Conservation (phyloP, 345 rosid species). For the Gossypium thurberi region DNA sequence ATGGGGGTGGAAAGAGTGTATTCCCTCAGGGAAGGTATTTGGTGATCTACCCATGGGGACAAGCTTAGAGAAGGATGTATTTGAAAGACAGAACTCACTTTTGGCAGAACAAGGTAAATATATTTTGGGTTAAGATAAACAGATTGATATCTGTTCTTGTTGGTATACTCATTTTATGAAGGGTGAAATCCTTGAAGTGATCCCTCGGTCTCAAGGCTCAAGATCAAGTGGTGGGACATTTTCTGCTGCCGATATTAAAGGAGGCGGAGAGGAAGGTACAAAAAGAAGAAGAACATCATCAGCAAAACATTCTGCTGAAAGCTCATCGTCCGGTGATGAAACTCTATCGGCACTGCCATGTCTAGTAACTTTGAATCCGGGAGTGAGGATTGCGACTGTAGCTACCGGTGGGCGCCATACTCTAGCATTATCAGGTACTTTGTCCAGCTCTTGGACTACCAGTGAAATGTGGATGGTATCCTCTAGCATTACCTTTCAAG, state of each 20-base stretch:
- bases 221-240: constrained; percentile 43
- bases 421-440: constrained; percentile 81
- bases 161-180: constrained; percentile 15
- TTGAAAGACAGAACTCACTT: constrained; percentile 51
- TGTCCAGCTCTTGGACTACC: constrained; percentile 1
- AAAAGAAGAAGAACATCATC: constrained; percentile 66
- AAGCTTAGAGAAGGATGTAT: constrained; percentile 39
- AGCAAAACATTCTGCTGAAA: constrained; percentile 69
- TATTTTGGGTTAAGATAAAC: not conserved
- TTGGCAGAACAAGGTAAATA: constrained; percentile 63
- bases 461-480: not conserved
- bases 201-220: constrained; percentile 51
- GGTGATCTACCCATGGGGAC: constrained; percentile 40
- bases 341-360: constrained; percentile 81
- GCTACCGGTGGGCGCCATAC: constrained; percentile 99
- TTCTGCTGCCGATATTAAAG: constrained; percentile 37
- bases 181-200: constrained; percentile 33
- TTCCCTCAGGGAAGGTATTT: constrained; percentile 78
- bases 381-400: constrained; percentile 71
- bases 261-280: constrained; percentile 51
- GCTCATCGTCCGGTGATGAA: constrained; percentile 61
- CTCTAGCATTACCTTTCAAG: constrained; percentile 10
- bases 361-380: constrained; percentile 76
- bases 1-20: constrained; percentile 99
- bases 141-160: constrained; percentile 6